These are phyloP conservation scores for Mycena venus DNA, from an alignment of 768 basidiomycete species.

Conservation along the genomic window DNA sequence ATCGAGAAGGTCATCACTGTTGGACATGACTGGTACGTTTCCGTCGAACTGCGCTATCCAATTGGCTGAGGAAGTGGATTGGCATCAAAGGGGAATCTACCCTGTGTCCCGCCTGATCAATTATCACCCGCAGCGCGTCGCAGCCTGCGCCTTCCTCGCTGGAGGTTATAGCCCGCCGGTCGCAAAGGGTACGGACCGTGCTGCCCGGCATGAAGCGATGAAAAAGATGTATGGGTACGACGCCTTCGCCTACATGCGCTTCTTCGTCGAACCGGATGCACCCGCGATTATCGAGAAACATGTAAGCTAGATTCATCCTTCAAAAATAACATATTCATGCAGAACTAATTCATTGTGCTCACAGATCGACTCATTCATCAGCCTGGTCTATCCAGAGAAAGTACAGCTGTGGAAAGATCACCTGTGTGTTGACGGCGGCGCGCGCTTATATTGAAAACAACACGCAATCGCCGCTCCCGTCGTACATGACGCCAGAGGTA, in stretches of 20 bases:
- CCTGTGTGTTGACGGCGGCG: too few relatives aligned
- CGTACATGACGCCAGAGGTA: too few relatives aligned
- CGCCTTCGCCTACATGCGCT: constrained; percentile 7
- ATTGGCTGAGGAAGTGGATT: too few relatives aligned
- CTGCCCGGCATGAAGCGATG: constrained; percentile 26
- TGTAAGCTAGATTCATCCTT: too few relatives aligned
- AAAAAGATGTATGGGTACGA: background rate
- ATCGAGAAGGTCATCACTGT: constrained; percentile 50
- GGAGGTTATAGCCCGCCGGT: constrained; percentile 47
- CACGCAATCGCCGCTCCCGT: too few relatives aligned
- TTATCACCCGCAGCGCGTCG: constrained; percentile 52
- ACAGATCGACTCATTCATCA: too few relatives aligned
- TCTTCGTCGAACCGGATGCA: constrained; percentile 50
- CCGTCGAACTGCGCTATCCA: too few relatives aligned
- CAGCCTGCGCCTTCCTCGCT: constrained; percentile 55
- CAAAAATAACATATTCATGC: too few relatives aligned
- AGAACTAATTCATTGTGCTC: too few relatives aligned
- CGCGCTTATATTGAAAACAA: too few relatives aligned
- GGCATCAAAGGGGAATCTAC: constrained; percentile 50
- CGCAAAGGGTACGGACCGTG: background rate
- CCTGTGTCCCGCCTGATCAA: constrained; percentile 51
- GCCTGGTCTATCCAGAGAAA: too few relatives aligned
- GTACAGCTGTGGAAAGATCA: too few relatives aligned
- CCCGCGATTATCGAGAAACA: constrained; percentile 50
- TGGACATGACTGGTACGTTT: constrained; percentile 54